Percentiles rank a stretch among this genome's conserved stretches.
These are phyloP conservation scores for Arthrobotrys iridis DNA, from an alignment of 2,329 filamentous ascomycete genomes.

Conservation along the genomic window DNA sequence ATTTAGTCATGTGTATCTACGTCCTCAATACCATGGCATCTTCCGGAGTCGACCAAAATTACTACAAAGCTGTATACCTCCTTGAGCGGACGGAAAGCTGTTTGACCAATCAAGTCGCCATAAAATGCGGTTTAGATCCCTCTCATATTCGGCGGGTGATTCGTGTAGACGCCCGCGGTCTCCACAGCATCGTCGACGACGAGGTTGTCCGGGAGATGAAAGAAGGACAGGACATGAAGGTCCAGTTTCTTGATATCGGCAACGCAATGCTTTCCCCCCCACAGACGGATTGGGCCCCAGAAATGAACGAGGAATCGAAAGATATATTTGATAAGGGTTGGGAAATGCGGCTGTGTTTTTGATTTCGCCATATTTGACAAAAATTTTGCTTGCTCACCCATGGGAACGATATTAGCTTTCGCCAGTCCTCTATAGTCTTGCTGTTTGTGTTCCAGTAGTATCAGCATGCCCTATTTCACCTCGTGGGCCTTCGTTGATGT, in stretches of 20 bases:
- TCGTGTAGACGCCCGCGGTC: constrained; percentile 75
- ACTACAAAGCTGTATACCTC: constrained; percentile 87
- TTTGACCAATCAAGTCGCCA: constrained; percentile 75
- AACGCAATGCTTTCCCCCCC: constrained; percentile 61
- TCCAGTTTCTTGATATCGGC: constrained; percentile 74
- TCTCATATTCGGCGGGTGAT: constrained; percentile 76
- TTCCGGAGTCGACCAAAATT: constrained; percentile 59
- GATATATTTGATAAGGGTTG: constrained; percentile 46
- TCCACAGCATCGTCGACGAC: constrained; percentile 89
- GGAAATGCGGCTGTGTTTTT: constrained; percentile 51
- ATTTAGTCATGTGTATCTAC: constrained; percentile 91
- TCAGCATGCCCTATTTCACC: not conserved
- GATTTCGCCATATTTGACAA: not conserved
- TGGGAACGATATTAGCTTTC: too few relatives aligned
- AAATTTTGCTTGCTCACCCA: too few relatives aligned
- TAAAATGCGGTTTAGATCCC: constrained; percentile 83
- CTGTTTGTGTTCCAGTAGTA: not conserved
- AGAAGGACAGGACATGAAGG: constrained; percentile 90
- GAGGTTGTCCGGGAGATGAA: constrained; percentile 83
- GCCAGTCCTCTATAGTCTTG: not conserved
- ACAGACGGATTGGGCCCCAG: constrained; percentile 67
- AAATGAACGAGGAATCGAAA: constrained; percentile 42
- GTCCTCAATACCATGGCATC: constrained; percentile 63
- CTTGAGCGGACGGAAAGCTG: constrained; percentile 78
- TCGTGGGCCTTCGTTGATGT: not conserved